Evolutionary conservation across 2,329 filamentous ascomycete species (phyloP).

Genomic region (Colletotrichum tropicale): DNA sequence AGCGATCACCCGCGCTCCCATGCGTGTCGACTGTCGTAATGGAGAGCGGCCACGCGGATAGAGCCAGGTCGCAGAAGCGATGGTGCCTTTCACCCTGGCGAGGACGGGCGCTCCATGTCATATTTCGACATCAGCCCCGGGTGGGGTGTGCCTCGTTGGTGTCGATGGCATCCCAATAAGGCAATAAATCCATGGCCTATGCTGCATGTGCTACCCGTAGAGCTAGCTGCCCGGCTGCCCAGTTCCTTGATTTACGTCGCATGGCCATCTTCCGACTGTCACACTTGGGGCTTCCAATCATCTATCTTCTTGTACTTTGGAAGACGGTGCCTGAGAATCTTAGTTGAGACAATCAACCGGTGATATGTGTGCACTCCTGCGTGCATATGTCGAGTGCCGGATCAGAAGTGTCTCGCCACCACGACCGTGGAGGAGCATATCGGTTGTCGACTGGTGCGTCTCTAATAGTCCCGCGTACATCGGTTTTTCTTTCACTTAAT

Average conservation of each 20-base stretch:
- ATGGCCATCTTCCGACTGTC: conserved; percentile 2
- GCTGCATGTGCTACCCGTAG: not conserved
- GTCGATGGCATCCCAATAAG: not conserved
- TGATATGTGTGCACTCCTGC: not conserved
- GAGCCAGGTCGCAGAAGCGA: not conserved
- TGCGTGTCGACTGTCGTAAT: not conserved
- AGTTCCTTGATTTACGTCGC: conserved; percentile 12
- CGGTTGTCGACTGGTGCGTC: not conserved
- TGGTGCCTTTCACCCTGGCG: not conserved
- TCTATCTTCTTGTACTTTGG: not conserved
- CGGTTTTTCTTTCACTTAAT: not conserved
- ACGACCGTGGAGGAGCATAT: not conserved
- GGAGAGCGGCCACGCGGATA: not conserved
- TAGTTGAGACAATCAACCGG: not conserved
- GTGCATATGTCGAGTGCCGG: not conserved
- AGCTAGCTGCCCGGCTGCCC: not conserved
- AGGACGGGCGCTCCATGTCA: not conserved
- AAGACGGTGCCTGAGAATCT: not conserved
- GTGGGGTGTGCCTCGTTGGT: not conserved
- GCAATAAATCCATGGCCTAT: not conserved
- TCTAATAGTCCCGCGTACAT: not conserved
- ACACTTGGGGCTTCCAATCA: not conserved
- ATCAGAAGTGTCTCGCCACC: not conserved
- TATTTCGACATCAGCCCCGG: not conserved
- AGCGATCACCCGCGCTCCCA: not conserved